Evolutionary conservation across 257 asterid species (phyloP), one percentile per base, ranked within the genome.

Genomic region (Voacanga thouarsii): DNA sequence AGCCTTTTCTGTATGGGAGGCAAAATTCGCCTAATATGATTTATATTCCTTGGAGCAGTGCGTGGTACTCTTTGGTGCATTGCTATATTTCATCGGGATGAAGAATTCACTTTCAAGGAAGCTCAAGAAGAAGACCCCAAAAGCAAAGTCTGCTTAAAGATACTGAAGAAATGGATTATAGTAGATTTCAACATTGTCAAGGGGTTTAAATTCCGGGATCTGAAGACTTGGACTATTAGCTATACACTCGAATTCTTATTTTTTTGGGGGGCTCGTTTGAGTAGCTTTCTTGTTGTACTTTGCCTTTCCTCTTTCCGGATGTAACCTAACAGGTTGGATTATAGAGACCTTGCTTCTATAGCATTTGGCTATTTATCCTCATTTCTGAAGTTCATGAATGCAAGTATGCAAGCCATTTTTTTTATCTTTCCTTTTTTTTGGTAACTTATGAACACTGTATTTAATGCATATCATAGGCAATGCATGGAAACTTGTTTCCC

Each of bases 1-100:
- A 50, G 50, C 47, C 28, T 5, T 1, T 12, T 47, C n/a, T 33
- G 21, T 47, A 50, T 5, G 16, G 16, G 5, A 18, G 3, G 18
- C 50, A 59, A 39, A 56, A 12, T 11, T 75, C 9, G 63, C 15
- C 14, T 66, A 59, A 84, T 76, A 79, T 28, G 63, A 15, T 75
- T n/a, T 68, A n/a, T 23, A 43, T 79, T 85, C 70, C 26, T 65
- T 83, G 74, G 44, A 19, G 84, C 87, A 93, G 98, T 69, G 85
- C n/a, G 86, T 74, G 64, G 91, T 97, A 10, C 84, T 88, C 49
- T 75, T 87, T 30, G 98, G 98, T 15, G 97, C 96, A 5, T 78
- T 93, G 89, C 82, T 93, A 16, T 93, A 83, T 82, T 93, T 90
- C 87, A 79, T 93, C 2, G 98, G 97, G 67, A 89, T 93, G 98